Evolutionary conservation across 768 basidiomycete species (phyloP).

Genomic region (Lyophyllum atratum): DNA sequence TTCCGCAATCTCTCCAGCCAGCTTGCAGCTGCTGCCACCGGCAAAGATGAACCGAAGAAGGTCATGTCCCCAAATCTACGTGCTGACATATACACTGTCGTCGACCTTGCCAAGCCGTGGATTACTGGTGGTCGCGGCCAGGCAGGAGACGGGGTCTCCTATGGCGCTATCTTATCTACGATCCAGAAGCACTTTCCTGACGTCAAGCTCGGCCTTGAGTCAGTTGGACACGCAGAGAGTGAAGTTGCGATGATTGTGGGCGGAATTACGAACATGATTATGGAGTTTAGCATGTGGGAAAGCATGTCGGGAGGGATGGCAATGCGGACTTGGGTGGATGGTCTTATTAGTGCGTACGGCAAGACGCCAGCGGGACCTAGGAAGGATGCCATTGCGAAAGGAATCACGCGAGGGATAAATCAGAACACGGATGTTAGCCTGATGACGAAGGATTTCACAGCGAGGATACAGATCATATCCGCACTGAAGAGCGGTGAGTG

Average conservation of each 20-base stretch:
- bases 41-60: conserved; percentile 38
- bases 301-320: conserved; percentile 58
- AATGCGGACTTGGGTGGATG: conserved; percentile 56
- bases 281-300: conserved; percentile 59
- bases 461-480: conserved; percentile 56
- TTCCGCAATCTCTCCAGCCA: conserved; percentile 48
- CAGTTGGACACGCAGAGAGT: conserved; percentile 45
- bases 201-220: conserved; percentile 45
- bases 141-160: conserved; percentile 58
- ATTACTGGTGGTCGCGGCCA: conserved; percentile 41
- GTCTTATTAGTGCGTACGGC: conserved; percentile 43
- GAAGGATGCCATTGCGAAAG: conserved; percentile 46
- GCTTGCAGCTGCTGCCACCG: conserved; percentile 33
- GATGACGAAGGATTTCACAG: conserved; percentile 55
- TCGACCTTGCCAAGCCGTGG: conserved; percentile 52
- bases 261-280: conserved; percentile 54
- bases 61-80: conserved; percentile 51
- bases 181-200: conserved; percentile 55
- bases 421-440: conserved; percentile 49
- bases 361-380: conserved; percentile 29
- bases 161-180: conserved; percentile 40
- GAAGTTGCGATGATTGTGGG: conserved; percentile 52
- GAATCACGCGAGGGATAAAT: conserved; percentile 53
- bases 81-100: conserved; percentile 48
- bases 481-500: conserved; percentile 50